Base-by-base conservation (phyloP, 208 protist genomes). In the Leptomonas seymouri region DNA sequence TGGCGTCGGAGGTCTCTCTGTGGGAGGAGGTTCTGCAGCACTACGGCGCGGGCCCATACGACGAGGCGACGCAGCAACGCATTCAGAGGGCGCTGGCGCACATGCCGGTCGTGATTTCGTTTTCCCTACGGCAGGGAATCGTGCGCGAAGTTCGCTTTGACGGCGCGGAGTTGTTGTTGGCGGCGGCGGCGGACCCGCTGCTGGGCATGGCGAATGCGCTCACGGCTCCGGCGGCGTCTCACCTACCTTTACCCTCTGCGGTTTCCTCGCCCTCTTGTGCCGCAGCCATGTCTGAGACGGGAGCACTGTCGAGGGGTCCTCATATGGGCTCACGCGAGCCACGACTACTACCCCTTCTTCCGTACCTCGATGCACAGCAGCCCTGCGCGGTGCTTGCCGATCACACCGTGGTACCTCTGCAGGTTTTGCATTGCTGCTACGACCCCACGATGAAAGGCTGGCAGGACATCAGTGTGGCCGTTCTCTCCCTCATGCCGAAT, bases 381-480 rank as follows among this genome's bases (percentile, higher is more conserved):
- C 93, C 93, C 7, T 90, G 78, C 46, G 93, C 93, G 3, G 66
- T 95, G 36, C 71, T 95, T 12, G 30, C 25, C 0, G 87, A 97
- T 44, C 56, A 85, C 71, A 78, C 70, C 46, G 44, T 89, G 0
- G 36, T 90, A 18, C 93, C 93, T 1, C 76, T 97, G 57, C 93
- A 97, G 75, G 80, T 86, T 8, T 75, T 97, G 3, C 93, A 97
- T 76, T 94, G 93, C 80, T 95, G 88, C 78, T 93, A 84, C 61
- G 93, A 97, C 56, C 85, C 90, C 0, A 69, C 74, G 36, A 90
- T 93, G 81, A 53, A 68, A 30, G 58, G 66, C 16, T 95, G 93
- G 93, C 86, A 94, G 61, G 84, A 87, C 53, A 73, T 84, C 11
- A 57, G 67, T 31, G 75, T 95, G 28, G 46, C 90, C 8, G 72